Conservation (phyloP, 257 asterid species). For the Rubia yunnanensis region DNA sequence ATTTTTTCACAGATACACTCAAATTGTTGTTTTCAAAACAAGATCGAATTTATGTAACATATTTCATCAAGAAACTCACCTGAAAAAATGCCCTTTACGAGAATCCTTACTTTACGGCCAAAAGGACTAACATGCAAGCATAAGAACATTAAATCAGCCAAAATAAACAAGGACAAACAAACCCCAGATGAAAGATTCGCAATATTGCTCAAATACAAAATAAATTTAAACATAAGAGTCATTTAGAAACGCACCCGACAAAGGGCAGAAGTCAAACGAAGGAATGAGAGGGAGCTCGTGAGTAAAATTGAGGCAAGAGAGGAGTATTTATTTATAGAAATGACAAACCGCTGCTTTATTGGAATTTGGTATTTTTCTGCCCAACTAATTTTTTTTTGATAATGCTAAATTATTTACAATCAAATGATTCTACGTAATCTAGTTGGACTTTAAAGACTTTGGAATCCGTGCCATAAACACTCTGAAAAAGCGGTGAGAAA, state of each 20-base stretch:
- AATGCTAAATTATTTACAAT: too few relatives aligned
- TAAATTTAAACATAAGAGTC: background rate
- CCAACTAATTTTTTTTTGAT: too few relatives aligned
- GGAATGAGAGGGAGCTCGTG: background rate
- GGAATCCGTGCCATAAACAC: background rate
- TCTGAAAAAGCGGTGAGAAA: background rate
- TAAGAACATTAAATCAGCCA: background rate
- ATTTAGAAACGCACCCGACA: background rate
- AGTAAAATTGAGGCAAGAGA: background rate
- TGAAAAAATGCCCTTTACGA: background rate
- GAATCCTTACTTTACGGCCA: background rate
- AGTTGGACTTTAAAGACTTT: background rate
- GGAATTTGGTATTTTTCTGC: background rate
- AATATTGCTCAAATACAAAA: background rate
- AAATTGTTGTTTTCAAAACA: background rate
- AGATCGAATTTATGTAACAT: background rate
- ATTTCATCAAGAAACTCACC: slow-evolving; percentile 3
- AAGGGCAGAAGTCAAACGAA: background rate
- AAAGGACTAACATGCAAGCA: background rate
- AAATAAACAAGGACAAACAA: background rate
- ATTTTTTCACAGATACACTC: background rate
- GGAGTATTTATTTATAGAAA: background rate
- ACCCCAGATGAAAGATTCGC: slow-evolving; percentile 5
- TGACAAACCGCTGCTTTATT: background rate
- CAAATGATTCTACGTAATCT: background rate